Base-by-base conservation (phyloP, 1,139 yeast genomes). In the Zygoascus sp. region DNA sequence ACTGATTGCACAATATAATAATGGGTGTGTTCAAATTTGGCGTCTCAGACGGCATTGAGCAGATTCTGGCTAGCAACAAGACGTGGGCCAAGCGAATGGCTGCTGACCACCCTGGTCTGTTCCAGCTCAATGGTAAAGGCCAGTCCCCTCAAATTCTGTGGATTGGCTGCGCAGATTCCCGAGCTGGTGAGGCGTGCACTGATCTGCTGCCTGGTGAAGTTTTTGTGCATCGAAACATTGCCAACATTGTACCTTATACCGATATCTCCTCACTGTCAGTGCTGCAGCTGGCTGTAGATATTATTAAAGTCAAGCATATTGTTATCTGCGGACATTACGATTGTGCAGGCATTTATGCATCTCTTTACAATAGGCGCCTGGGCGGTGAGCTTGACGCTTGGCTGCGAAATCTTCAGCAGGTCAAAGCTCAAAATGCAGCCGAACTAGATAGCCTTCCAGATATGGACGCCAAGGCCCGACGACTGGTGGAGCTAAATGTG, bases 271-370 rank as follows among this genome's bases (percentile, higher is more conserved):
- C 85, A 27, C 82, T 81, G 64, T 86, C 96, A 1, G 92, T 89
- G 2, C 73, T 92, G 39, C 97, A 92, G 64, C 88, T 89, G 60
- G 96, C 97, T 2, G 80, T 92, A 53, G 92, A 88, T 59, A 90
- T 84, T 16, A 74, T 92, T 54, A 83, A 86, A 62, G 95, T 94
- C 32, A 76, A 75, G 56, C 88, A 86, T 61, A 81, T 92, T 50
- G 76, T 92, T 49, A 87, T 92, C 8, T 89, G 97, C 67, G 98
- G 98, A n/a, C 98, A 92, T 70, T 86, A 95, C 30, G 96, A 89
- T 67, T 92, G 98, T 72, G 97, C 97, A 44, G 98, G 97, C 27
- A 80, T 89, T 50, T 83, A 90, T 82, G 92, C 96, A 20, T 83
- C 95, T 15, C 69, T 92, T 50, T 76, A 83, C 5, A 75, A 80